Percentiles rank a stretch among this genome's conserved stretches.
Conservation (phyloP, 768 basidiomycete species). For the Trametes cubensis region DNA sequence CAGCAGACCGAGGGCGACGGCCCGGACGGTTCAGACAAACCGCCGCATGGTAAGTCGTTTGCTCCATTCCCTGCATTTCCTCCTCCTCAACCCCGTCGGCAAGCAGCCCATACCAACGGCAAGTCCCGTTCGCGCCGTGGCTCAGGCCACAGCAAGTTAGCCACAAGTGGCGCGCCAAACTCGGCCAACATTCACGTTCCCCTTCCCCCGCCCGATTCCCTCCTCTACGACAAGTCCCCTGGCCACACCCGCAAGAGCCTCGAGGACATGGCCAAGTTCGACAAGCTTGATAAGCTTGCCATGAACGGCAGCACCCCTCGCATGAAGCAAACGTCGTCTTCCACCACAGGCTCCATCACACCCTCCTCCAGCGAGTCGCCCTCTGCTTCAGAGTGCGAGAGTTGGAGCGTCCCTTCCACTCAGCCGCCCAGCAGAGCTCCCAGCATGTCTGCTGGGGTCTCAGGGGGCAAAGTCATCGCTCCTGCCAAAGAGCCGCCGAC, state of each 20-base stretch:
- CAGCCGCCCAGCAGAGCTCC: constrained; percentile 58
- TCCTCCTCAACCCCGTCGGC: constrained; percentile 8
- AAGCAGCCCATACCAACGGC: constrained; percentile 26
- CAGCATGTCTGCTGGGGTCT: constrained; percentile 48
- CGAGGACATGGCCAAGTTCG: constrained; percentile 35
- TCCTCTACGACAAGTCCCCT: constrained; percentile 52
- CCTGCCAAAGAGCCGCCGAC: constrained; percentile 22
- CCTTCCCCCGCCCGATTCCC: constrained; percentile 54
- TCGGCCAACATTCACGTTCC: constrained; percentile 40
- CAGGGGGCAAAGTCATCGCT: constrained; percentile 38
- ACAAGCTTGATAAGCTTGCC: constrained; percentile 22
- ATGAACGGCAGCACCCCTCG: constrained; percentile 26
- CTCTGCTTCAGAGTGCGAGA: constrained; percentile 59
- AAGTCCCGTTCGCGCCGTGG: constrained; percentile 23
- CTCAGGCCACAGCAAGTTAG: constrained; percentile 20
- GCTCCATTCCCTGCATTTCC: constrained; percentile 7
- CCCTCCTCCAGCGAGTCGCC: constrained; percentile 48
- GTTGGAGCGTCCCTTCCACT: constrained; percentile 63
- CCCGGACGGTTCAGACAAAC: constrained; percentile 62
- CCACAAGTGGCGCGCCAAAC: constrained; percentile 24
- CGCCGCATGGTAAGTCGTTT: constrained; percentile 40
- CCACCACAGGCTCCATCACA: constrained; percentile 45
- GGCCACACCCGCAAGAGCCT: constrained; percentile 50
- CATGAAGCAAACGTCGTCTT: constrained; percentile 33
- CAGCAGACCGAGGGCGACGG: constrained; percentile 58